A percentile compares a stretch with the other conserved stretches of the same genome.
These are phyloP conservation scores for Aspergillus sp. DNA, from an alignment of 2,329 filamentous ascomycete species.

Conservation along the genomic window DNA sequence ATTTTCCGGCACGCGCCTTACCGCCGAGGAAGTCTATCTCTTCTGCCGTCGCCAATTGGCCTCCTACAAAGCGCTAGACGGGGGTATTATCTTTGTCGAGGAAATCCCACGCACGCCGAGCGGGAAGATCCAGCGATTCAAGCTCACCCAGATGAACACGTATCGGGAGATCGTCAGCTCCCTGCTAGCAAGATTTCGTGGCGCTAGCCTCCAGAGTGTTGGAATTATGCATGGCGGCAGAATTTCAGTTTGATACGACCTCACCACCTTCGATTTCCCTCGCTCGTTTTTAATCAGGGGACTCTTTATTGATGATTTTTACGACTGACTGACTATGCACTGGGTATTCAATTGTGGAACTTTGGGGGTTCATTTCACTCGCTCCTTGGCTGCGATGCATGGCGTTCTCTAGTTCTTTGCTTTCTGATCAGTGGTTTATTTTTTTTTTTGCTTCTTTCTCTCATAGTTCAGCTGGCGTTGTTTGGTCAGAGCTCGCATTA, in stretches of 20 bases:
- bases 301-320: neutral
- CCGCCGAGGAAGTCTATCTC: slow-evolving; percentile 44
- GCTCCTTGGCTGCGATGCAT: neutral
- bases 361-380: neutral
- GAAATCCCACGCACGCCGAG: slow-evolving; percentile 50
- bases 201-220: slow-evolving; percentile 22
- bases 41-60: slow-evolving; percentile 44
- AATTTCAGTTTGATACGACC: slow-evolving; percentile 19
- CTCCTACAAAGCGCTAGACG: slow-evolving; percentile 50
- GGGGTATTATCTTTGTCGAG: slow-evolving; percentile 50
- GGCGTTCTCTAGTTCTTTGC: neutral
- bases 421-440: neutral
- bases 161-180: slow-evolving; percentile 39
- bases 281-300: neutral
- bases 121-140: slow-evolving; percentile 51
- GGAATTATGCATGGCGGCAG: slow-evolving; percentile 24
- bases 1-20: slow-evolving; percentile 24
- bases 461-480: neutral
- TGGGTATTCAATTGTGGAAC: neutral
- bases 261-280: neutral
- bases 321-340: neutral
- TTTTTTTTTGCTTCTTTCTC: neutral
- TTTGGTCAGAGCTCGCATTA: neutral
- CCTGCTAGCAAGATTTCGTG: slow-evolving; percentile 26
- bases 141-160: slow-evolving; percentile 39